phyloP scores from a whole-genome alignment of 768 basidiomycete species.

The Russula compacta region DNA sequence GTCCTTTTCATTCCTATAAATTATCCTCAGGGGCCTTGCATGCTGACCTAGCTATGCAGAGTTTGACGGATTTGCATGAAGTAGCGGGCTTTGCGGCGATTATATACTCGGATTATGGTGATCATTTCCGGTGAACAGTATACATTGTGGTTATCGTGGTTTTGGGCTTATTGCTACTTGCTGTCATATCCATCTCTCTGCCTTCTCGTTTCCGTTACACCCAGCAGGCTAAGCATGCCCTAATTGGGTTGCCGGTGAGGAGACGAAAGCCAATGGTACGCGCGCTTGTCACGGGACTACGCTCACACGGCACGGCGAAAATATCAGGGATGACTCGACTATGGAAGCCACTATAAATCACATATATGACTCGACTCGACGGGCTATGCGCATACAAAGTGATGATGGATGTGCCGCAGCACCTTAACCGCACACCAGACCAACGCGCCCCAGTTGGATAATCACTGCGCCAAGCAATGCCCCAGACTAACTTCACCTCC shows the following conservation, averaged over 20 bases:
- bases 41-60: constrained; percentile 31
- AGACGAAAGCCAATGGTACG: background rate
- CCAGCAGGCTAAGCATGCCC: background rate
- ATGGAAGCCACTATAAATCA: too few relatives aligned
- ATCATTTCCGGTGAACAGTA: constrained; percentile 32
- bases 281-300: too few relatives aligned
- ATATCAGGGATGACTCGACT: too few relatives aligned
- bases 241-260: too few relatives aligned
- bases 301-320: too few relatives aligned
- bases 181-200: background rate
- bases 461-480: too few relatives aligned
- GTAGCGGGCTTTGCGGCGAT: constrained; percentile 63
- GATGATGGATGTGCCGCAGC: too few relatives aligned
- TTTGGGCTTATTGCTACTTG: background rate
- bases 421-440: too few relatives aligned
- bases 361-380: too few relatives aligned
- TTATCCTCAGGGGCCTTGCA: background rate
- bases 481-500: too few relatives aligned
- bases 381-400: too few relatives aligned
- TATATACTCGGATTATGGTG: constrained; percentile 60
- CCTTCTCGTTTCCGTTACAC: background rate
- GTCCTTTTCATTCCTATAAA: constrained; percentile 24
- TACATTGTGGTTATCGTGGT: background rate
- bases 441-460: too few relatives aligned
- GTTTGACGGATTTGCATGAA: constrained; percentile 52